phyloP scores from a whole-genome alignment of 2,329 filamentous ascomycete species.

The Fusarium succisae region DNA sequence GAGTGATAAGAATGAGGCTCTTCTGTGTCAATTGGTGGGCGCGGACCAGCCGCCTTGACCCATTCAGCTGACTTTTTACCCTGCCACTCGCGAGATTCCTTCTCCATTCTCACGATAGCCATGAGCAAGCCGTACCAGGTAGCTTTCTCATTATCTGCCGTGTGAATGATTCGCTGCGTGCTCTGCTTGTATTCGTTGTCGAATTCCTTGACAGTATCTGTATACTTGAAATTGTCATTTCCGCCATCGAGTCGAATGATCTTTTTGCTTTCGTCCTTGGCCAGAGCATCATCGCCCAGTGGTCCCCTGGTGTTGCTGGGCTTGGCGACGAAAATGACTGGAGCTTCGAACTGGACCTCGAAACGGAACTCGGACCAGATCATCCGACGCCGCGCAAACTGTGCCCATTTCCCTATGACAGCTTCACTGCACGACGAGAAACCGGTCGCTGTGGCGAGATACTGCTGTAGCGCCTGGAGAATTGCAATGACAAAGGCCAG shows the following conservation, averaged over 20 bases:
- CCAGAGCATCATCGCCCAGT: slow-evolving; percentile 19
- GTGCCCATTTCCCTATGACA: slow-evolving; percentile 53
- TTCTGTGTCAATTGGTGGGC: neutral
- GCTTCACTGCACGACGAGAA: slow-evolving; percentile 51
- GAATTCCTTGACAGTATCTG: slow-evolving; percentile 27
- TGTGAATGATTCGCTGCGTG: slow-evolving; percentile 32
- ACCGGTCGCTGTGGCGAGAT: slow-evolving; percentile 53
- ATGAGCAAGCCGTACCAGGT: slow-evolving; percentile 35
- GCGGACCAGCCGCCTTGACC: slow-evolving; percentile 20
- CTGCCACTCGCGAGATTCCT: slow-evolving; percentile 37
- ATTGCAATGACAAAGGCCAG: slow-evolving; percentile 52
- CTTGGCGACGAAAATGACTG: slow-evolving; percentile 54
- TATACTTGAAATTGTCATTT: slow-evolving; percentile 22
- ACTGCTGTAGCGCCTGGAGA: slow-evolving; percentile 54
- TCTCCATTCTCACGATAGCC: slow-evolving; percentile 34
- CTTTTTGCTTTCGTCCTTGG: slow-evolving; percentile 22
- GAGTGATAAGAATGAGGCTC: slow-evolving; percentile 18
- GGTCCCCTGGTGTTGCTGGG: slow-evolving; percentile 48
- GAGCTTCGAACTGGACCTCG: slow-evolving; percentile 53
- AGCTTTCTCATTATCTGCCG: slow-evolving; percentile 35
- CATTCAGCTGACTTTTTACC: slow-evolving; percentile 22
- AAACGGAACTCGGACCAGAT: slow-evolving; percentile 52
- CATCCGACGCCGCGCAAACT: slow-evolving; percentile 47
- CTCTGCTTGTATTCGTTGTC: slow-evolving; percentile 26
- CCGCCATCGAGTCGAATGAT: slow-evolving; percentile 30